phyloP scores from a whole-genome alignment of 768 basidiomycete genomes.

The Pisolithus sp. region DNA sequence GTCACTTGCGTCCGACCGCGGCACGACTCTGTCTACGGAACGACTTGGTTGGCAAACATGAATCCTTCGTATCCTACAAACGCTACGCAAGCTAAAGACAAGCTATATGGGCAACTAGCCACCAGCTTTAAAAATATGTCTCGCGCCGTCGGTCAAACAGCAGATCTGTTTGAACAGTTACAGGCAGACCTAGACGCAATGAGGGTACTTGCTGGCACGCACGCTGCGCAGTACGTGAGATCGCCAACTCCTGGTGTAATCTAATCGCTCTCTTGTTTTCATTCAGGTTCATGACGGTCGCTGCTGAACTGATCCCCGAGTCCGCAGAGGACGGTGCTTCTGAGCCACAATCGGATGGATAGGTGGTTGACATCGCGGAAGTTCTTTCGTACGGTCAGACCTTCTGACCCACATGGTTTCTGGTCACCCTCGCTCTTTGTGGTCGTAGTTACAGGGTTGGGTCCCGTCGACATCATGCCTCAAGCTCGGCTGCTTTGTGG shows the following conservation, averaged over 20 bases:
- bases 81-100: constrained; percentile 73
- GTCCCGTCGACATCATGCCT: too few relatives aligned
- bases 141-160: constrained; percentile 61
- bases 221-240: constrained; percentile 69
- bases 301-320: constrained; percentile 36
- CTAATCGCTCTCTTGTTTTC: not conserved
- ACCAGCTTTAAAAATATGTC: constrained; percentile 63
- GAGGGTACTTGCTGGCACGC: constrained; percentile 69
- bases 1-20: too few relatives aligned
- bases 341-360: not conserved
- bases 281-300: constrained; percentile 46
- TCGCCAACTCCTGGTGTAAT: not conserved
- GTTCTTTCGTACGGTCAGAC: too few relatives aligned
- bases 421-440: too few relatives aligned
- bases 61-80: constrained; percentile 36
- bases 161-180: constrained; percentile 70
- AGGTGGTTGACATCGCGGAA: not conserved
- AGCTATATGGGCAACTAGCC: constrained; percentile 74
- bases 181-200: constrained; percentile 73
- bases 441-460: too few relatives aligned
- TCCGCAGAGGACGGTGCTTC: constrained; percentile 11
- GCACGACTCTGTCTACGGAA: too few relatives aligned
- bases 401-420: too few relatives aligned
- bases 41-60: constrained; percentile 8
- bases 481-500: too few relatives aligned